phyloP scores from a whole-genome alignment of 441 rosid genomes.

The Euphorbia schlechtendalii region DNA sequence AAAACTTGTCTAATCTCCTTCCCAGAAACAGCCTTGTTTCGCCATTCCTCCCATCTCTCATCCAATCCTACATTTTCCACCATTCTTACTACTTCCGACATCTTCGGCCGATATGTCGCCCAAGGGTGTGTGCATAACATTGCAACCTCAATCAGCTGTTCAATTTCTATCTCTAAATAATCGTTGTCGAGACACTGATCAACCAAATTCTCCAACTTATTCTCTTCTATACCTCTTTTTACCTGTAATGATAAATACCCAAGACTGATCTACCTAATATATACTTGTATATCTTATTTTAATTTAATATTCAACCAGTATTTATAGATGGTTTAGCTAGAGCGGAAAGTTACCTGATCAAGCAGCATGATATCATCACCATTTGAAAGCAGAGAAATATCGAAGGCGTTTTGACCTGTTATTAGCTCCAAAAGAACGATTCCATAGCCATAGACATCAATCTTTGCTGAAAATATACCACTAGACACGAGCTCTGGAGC shows the following conservation, averaged over 20 bases:
- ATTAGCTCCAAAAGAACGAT: conserved; percentile 87
- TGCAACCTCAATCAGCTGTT: conserved; percentile 23
- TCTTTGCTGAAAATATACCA: conserved; percentile 40
- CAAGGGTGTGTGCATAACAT: conserved; percentile 19
- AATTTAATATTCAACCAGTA: no score
- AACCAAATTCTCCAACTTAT: conserved; percentile 9
- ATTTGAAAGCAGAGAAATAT: conserved; percentile 79
- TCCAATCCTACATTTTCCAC: conserved; percentile 24
- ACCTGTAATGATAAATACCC: conserved; percentile 17
- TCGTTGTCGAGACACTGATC: conserved; percentile 17
- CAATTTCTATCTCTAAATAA: conserved; percentile 16
- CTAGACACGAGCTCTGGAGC: conserved; percentile 51
- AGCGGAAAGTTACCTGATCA: conserved; percentile 53
- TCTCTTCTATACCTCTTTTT: conserved; percentile 7
- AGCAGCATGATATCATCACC: conserved; percentile 82
- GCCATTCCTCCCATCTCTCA: conserved; percentile 23
- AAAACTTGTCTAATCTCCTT: conserved; percentile 9
- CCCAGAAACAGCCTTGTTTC: conserved; percentile 8
- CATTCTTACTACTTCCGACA: conserved; percentile 25
- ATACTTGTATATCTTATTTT: no score
- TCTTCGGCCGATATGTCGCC: conserved; percentile 19
- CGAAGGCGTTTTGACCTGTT: conserved; percentile 80
- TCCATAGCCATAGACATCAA: conserved; percentile 34
- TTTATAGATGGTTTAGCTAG: neutral
- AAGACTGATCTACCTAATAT: no score